Evolutionary conservation across 2,329 filamentous ascomycete species (phyloP).

Genomic region (Claviceps monticola): DNA sequence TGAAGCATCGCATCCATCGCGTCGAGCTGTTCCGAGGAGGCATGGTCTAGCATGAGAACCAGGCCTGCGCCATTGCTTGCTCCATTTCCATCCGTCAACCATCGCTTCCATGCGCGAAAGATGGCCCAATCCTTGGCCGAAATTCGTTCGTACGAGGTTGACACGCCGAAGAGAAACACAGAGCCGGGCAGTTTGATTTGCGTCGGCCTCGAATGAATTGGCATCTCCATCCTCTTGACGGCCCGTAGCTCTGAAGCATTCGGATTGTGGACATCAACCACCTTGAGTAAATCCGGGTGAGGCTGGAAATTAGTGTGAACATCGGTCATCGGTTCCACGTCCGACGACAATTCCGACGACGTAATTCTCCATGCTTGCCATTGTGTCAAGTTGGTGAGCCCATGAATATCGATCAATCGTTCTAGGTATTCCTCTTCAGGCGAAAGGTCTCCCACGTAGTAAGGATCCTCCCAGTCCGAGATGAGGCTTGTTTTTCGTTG

Average conservation of each 20-base stretch:
- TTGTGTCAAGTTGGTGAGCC: constrained; percentile 17
- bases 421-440: constrained; percentile 21
- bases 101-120: constrained; percentile 29
- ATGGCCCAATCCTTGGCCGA: constrained; percentile 24
- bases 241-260: constrained; percentile 15
- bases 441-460: constrained; percentile 7
- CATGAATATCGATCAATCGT: constrained; percentile 14
- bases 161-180: constrained; percentile 28
- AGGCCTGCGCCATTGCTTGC: constrained; percentile 29
- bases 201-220: constrained; percentile 16
- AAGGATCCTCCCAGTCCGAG: constrained; percentile 7
- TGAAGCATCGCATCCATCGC: constrained; percentile 18
- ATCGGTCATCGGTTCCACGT: constrained; percentile 15
- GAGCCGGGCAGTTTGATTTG: constrained; percentile 25
- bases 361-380: constrained; percentile 23
- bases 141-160: constrained; percentile 28
- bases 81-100: constrained; percentile 28
- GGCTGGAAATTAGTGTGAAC: constrained; percentile 19
- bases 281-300: constrained; percentile 10
- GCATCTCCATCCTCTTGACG: constrained; percentile 18
- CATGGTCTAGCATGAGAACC: constrained; percentile 27
- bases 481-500: constrained; percentile 2
- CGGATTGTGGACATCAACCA: constrained; percentile 15
- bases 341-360: constrained; percentile 14
- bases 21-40: constrained; percentile 18